Percentiles rank a stretch among this genome's conserved stretches.
Evolutionary conservation across 345 rosid species (phyloP).

Genomic region (Erysimum cheiranthoides): DNA sequence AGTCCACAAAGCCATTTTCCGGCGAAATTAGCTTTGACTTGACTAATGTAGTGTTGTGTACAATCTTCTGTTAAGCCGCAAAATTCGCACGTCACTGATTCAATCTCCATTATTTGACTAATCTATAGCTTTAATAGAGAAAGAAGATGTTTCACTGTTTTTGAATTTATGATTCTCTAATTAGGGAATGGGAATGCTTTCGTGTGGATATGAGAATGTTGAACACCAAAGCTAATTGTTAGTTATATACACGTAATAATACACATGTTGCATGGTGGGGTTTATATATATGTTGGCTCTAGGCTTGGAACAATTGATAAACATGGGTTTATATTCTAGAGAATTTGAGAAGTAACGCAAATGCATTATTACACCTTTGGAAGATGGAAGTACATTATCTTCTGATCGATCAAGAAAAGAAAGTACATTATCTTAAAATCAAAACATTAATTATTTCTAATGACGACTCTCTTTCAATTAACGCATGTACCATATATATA

Average conservation of each 20-base stretch:
- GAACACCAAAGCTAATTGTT: slow-evolving; percentile 18
- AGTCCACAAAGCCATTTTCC: slow-evolving; percentile 98
- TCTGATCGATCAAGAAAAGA: no score
- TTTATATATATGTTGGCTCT: slow-evolving; percentile 36
- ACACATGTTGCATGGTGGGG: slow-evolving; percentile 43
- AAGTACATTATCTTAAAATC: not conserved
- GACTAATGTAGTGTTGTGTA: slow-evolving; percentile 73
- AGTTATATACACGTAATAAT: slow-evolving; percentile 27
- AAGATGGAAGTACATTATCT: slow-evolving; percentile 23
- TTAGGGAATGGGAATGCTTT: slow-evolving; percentile 11
- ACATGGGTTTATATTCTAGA: slow-evolving; percentile 43
- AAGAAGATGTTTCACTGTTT: not conserved
- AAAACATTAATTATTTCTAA: not conserved
- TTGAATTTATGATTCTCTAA: not conserved
- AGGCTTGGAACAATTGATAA: slow-evolving; percentile 17
- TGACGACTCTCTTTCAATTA: not conserved
- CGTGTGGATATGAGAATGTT: slow-evolving; percentile 24
- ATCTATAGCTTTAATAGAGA: slow-evolving; percentile 1
- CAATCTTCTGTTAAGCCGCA: slow-evolving; percentile 95
- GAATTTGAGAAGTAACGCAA: slow-evolving; percentile 30
- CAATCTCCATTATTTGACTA: slow-evolving; percentile 71
- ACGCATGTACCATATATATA: slow-evolving; percentile 20
- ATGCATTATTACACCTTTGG: slow-evolving; percentile 31
- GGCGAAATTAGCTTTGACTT: slow-evolving; percentile 76
- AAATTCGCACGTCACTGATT: slow-evolving; percentile 82